Evolutionary conservation across 1,284 basidiomycete genomes (phyloP), one percentile per base, ranked within the genome.

Genomic region (Salmacisia buchloeana): DNA sequence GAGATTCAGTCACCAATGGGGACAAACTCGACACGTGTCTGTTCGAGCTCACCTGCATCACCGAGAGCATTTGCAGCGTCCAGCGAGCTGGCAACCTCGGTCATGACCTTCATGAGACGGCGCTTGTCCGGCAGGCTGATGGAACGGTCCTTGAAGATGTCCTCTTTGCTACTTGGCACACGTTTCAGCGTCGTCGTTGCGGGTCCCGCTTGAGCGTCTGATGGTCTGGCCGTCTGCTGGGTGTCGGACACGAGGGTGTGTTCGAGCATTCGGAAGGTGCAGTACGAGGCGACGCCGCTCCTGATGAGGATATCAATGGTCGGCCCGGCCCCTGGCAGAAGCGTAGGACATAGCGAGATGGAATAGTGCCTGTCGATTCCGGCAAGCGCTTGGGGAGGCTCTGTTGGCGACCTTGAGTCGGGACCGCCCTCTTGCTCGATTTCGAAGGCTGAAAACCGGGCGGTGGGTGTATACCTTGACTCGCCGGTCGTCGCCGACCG

Each of bases 121-220:
- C 94, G 84, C 82, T 97, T 98, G 66, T 94, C 91, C 36, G 94
- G 80, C 5, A 97, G 83, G 2, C 84, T 84, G 13, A 97, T 85
- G 3, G 83, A 83, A 75, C 87, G 88, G 80, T 87, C 88, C 81
- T 90, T 92, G 85, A 98, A 97, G 25, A 98, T 86, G 66, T 92
- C 90, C 80, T 94, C 92, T 79, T 97, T 97, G 81, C 87, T 90
- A 31, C 88, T 87, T 0, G 94, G 94, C 0, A 97, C 94, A 33
- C 69, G 60, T 12, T 33, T 35, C 23, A 41, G n/a, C 45, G 45
- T 46, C 21, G 10, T 35, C 31, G 58, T 7, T 18, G 25, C 36
- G n/a, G n/a, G 36, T 10, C 36, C n/a, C 9, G 9, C 10, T n/a
- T 38, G 36, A 25, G 21, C n/a, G 21, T 9, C 56, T 13, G 21